Evolutionary conservation across 169 alveolate genomes (phyloP).

Genomic region (Plasmodium adleri): DNA sequence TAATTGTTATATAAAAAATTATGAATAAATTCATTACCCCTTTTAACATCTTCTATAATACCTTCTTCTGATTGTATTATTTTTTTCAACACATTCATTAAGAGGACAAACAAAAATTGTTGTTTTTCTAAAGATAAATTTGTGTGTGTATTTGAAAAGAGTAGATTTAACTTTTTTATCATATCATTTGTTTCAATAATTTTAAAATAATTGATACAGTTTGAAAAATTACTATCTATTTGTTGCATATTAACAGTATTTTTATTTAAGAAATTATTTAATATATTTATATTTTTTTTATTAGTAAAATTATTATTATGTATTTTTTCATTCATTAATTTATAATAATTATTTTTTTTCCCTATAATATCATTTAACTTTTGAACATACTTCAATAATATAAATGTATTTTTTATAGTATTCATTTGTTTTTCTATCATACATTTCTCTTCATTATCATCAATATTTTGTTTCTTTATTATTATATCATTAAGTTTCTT

Average conservation of each 20-base stretch:
- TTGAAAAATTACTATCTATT: neutral
- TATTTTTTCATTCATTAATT: slow-evolving; percentile 35
- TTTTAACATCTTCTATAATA: slow-evolving; percentile 6
- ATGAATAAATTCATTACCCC: slow-evolving; percentile 37
- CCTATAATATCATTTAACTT: slow-evolving; percentile 57
- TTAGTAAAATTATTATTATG: slow-evolving; percentile 45
- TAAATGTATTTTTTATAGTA: slow-evolving; percentile 51
- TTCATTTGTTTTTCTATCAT: slow-evolving; percentile 55
- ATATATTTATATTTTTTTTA: slow-evolving; percentile 53
- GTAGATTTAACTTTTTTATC: slow-evolving; percentile 12
- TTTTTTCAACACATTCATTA: slow-evolving; percentile 52
- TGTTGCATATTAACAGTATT: slow-evolving; percentile 38
- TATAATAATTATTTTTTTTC: slow-evolving; percentile 48
- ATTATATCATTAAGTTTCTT: slow-evolving; percentile 60
- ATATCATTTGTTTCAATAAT: slow-evolving; percentile 52
- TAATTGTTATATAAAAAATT: slow-evolving; percentile 56
- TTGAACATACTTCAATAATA: slow-evolving; percentile 49
- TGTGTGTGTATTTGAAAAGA: slow-evolving; percentile 25
- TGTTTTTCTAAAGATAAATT: slow-evolving; percentile 56
- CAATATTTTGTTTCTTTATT: slow-evolving; percentile 67
- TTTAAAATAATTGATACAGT: slow-evolving; percentile 18
- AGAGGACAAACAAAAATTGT: slow-evolving; percentile 65
- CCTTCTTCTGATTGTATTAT: slow-evolving; percentile 6
- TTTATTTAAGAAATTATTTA: slow-evolving; percentile 46
- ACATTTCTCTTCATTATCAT: slow-evolving; percentile 65